Evolutionary conservation across 2,329 filamentous ascomycete genomes (phyloP), one percentile per base, ranked within the genome.

Genomic region (Stylonectria norvegica): DNA sequence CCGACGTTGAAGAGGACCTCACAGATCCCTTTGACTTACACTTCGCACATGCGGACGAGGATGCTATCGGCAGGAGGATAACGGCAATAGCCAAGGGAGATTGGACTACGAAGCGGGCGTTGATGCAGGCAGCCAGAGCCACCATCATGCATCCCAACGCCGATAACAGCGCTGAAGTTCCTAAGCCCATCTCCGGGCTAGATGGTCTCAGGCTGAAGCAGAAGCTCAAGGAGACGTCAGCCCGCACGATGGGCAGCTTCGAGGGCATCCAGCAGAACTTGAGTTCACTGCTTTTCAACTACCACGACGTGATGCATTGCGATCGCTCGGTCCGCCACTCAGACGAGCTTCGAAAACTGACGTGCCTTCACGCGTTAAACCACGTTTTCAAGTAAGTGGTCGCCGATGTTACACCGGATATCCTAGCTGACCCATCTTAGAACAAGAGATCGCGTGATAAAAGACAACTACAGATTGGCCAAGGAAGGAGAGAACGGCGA

Each of bases 371-470:
- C 64, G 83, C 85, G 3, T 71, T 97, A 10, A 97, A 97, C 61
- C 93, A 97, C 60, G 74, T 97, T 28, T 83, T 95, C 65, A 96
- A 95, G 79, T 82, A 61, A 61, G 76, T 51, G 16, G 3, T 8
- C 8, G 4, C 2, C 14, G 19, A 7, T 20, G 15, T 27, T 10
- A 14, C 20, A 11, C n/a, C n/a, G 12, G 19, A 6, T 2, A 18
- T n/a, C 12, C 11, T 10, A 14, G 18, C 52, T 62, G 39, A 58
- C 47, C 37, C 4, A 18, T 2, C 36, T 8, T 33, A 83, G 79
- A 63, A 96, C 91, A 2, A 82, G 93, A 50, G 91, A 97, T 58
- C 80, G 83, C 20, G 86, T 97, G 1, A 78, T 97, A 45, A 97
- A 95, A 65, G 94, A 97, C 67, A 97, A 90, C 58, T 79, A 86